These are phyloP conservation scores for Kwoniella shandongensis DNA, from an alignment of 768 basidiomycete genomes.

Conservation along the genomic window DNA sequence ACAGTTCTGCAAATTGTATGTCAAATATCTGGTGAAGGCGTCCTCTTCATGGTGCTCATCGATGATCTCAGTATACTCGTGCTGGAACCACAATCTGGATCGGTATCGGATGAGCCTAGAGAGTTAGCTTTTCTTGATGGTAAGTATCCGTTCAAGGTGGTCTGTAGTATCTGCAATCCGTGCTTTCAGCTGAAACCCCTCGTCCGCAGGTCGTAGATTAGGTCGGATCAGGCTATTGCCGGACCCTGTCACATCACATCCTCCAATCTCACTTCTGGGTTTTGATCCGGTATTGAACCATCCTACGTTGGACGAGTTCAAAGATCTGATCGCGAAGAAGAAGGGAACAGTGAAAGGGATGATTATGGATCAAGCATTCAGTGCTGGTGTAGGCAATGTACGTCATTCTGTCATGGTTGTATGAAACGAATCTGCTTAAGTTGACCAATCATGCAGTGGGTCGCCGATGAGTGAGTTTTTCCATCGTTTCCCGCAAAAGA, in stretches of 20 bases:
- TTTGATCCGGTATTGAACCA: conserved; percentile 75
- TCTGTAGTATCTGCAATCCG: not conserved
- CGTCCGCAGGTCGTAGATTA: conserved; percentile 60
- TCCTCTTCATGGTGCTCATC: not conserved
- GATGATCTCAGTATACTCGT: conserved; percentile 58
- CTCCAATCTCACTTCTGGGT: conserved; percentile 70
- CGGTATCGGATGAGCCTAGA: conserved; percentile 51
- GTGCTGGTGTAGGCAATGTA: conserved; percentile 72
- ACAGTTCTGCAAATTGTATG: conserved; percentile 47
- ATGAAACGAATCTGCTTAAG: not conserved
- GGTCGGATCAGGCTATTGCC: conserved; percentile 67
- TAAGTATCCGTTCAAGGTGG: conserved; percentile 14
- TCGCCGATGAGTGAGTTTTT: conserved; percentile 61
- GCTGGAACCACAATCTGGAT: conserved; percentile 55
- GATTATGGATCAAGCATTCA: conserved; percentile 76
- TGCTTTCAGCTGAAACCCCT: too few species aligned
- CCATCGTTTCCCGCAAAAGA: not conserved
- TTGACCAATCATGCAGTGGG: conserved; percentile 57
- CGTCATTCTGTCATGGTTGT: conserved; percentile 5
- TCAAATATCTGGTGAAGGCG: not conserved
- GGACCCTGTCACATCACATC: conserved; percentile 61
- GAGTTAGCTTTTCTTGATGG: conserved; percentile 70
- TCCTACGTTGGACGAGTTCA: conserved; percentile 63
- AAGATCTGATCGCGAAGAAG: conserved; percentile 58
- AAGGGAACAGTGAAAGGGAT: conserved; percentile 70